Conservation (phyloP, 306 rosid species). For the Mimosa pudica region DNA sequence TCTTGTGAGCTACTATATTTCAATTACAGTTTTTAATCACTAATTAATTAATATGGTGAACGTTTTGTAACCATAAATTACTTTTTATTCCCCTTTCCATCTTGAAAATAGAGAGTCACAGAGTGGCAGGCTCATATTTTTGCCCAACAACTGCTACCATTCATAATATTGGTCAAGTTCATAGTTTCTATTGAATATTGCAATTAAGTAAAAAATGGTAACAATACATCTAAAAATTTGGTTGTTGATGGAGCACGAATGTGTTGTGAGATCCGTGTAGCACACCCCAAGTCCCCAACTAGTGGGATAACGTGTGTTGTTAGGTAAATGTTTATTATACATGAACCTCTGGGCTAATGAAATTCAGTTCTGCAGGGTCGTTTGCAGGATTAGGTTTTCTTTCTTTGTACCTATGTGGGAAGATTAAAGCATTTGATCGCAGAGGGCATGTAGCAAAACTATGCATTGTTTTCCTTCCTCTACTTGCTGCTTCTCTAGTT, state of each 20-base stretch:
- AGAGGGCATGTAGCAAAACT: conserved; percentile 81
- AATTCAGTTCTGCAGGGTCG: conserved; percentile 63
- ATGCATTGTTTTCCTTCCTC: conserved; percentile 74
- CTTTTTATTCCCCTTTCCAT: background rate
- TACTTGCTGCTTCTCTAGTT: conserved; percentile 75
- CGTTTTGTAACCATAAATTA: background rate
- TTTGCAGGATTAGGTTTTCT: conserved; percentile 92
- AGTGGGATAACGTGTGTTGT: no score
- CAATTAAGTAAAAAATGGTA: no score
- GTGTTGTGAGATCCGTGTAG: no score
- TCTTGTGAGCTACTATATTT: conserved; percentile 64
- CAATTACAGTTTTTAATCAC: conserved; percentile 1
- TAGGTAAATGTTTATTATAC: conserved; percentile 1
- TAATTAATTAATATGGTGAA: background rate
- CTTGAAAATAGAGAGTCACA: background rate
- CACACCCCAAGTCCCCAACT: no score
- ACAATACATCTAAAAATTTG: no score
- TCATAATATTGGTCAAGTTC: background rate
- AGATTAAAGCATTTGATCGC: conserved; percentile 75
- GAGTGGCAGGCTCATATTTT: background rate
- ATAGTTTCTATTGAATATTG: background rate
- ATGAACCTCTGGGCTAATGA: conserved; percentile 30
- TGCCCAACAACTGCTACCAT: background rate
- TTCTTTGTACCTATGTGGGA: conserved; percentile 76
- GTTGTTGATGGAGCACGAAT: no score